Evolutionary conservation across 768 basidiomycete species (phyloP).

Genomic region (Leucosporidium creatinivorum): DNA sequence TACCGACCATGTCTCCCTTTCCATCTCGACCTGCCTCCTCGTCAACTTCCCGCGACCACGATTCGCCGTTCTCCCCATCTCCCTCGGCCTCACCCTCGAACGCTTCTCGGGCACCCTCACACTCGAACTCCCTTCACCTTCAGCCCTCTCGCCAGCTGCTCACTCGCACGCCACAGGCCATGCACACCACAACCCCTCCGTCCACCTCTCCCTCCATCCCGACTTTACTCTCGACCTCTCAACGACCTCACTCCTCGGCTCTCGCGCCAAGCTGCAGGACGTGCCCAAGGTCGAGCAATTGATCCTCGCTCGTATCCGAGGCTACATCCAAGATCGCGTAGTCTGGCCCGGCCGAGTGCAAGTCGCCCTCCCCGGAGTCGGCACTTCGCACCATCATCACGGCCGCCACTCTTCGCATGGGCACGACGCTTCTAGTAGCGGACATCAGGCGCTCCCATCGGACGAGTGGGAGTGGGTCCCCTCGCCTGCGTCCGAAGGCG

Average conservation of each 20-base stretch:
- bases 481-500: not conserved
- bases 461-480: conserved; percentile 1
- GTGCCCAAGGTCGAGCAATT: conserved; percentile 96
- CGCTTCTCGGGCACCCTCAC: conserved; percentile 71
- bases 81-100: conserved; percentile 73
- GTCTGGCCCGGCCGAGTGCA: conserved; percentile 32
- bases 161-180: conserved; percentile 36
- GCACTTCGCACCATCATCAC: not conserved
- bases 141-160: conserved; percentile 39
- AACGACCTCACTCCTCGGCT: conserved; percentile 87
- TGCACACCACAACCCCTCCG: conserved; percentile 52
- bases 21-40: conserved; percentile 44
- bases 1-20: conserved; percentile 68
- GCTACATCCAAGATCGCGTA: conserved; percentile 43
- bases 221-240: conserved; percentile 79
- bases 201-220: conserved; percentile 69
- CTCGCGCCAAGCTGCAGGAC: conserved; percentile 92
- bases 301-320: conserved; percentile 73
- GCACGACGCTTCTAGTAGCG: not conserved
- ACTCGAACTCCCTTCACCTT: conserved; percentile 55
- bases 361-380: conserved; percentile 15
- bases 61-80: conserved; percentile 51
- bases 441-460: not conserved
- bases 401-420: too few relatives aligned
- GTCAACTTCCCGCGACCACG: conserved; percentile 47